Evolutionary conservation across 208 protist species (phyloP), one percentile per base, ranked within the genome.

Genomic region (Lotmaria passim): DNA sequence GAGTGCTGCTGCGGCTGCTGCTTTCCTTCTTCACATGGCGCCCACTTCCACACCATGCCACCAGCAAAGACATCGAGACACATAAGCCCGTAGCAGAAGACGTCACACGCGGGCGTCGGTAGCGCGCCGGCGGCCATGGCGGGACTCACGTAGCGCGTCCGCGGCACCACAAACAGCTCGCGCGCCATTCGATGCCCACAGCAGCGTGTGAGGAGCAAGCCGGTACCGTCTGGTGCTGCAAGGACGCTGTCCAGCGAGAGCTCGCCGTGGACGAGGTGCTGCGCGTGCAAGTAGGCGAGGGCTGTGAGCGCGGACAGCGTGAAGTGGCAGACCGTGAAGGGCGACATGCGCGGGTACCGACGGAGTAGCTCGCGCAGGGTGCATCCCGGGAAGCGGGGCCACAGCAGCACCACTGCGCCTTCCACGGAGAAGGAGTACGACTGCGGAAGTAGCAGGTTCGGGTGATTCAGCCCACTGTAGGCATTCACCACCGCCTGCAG

Each of bases 211-310:
- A 56, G 76, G 39, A 95, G 66, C 53, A 87, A 90, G 61, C 81
- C 88, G 39, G 71, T 56, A 6, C 90, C 86, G 34, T 87, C 73
- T 24, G 53, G 61, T 19, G 66, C 78, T 3, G 90, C 73, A 24
- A 93, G 76, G 14, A 92, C 72, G 64, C 88, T 91, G 55, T 82
- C 69, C 24, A 87, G 85, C 31, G 81, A 79, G 55, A 95, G 50
- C 41, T 76, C 72, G 26, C 87, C 85, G 71, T 95, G 87, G 30
- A 84, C 73, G 44, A 87, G 64, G 26, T 78, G 75, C 41, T 76
- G 30, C 7, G 28, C 41, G 67, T 90, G 90, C 26, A 95, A 60
- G 78, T 86, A 88, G 15, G 46, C 63, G 10, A 95, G 76, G 12
- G 66, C 85, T 8, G 69, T 56, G 14, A 91, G 43, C 43, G 93